Evolutionary conservation across 805 yeast genomes (phyloP).

Genomic region (Trichomonascus vanleenenianus): DNA sequence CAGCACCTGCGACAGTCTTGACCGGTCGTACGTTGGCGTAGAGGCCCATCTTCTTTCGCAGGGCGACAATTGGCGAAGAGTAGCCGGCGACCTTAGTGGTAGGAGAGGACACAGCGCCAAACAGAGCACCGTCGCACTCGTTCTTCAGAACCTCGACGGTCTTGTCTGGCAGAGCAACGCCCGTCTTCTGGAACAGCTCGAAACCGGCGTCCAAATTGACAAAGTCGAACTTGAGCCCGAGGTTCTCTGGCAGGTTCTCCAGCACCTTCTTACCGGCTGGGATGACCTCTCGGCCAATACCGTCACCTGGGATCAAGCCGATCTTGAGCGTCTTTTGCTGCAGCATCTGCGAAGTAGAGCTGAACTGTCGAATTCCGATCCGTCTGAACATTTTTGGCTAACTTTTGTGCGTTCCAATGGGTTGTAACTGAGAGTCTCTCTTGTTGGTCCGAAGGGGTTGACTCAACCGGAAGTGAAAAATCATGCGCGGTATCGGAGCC

Average conservation of each 20-base stretch:
- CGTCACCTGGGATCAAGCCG: slow-evolving; percentile 89
- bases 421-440: neutral
- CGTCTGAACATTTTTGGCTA: neutral
- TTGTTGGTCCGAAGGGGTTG: too few species aligned
- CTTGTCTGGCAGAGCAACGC: slow-evolving; percentile 89
- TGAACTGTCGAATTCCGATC: neutral
- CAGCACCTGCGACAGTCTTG: slow-evolving; percentile 79
- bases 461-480: too few species aligned
- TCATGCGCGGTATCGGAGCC: too few species aligned
- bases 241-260: slow-evolving; percentile 67
- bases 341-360: neutral
- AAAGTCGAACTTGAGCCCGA: slow-evolving; percentile 75
- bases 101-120: slow-evolving; percentile 95
- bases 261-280: slow-evolving; percentile 87
- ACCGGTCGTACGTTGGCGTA: slow-evolving; percentile 98
- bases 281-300: slow-evolving; percentile 95
- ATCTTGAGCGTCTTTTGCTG: slow-evolving; percentile 7
- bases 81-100: slow-evolving; percentile 90
- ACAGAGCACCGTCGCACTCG: slow-evolving; percentile 93
- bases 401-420: too few species aligned
- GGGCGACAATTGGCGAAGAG: slow-evolving; percentile 98
- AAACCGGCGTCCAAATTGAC: slow-evolving; percentile 89
- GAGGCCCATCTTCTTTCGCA: slow-evolving; percentile 88
- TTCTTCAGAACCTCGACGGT: slow-evolving; percentile 71
- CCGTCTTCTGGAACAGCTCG: slow-evolving; percentile 89